Conservation (phyloP, 495 filamentous ascomycete genomes). For the Penicillium cosmopolitanum region DNA sequence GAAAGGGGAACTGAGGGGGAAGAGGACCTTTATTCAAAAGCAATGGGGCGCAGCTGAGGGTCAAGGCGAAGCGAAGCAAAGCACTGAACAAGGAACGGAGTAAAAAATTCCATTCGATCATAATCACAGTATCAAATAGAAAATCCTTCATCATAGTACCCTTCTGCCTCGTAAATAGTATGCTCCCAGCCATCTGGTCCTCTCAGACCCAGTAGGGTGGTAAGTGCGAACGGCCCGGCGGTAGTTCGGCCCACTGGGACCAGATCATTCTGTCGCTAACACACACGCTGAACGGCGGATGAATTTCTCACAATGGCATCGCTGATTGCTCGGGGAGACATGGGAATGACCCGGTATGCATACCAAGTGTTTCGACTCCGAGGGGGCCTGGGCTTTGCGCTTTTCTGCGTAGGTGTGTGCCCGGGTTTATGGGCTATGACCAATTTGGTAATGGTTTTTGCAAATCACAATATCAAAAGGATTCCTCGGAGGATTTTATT, state of each 20-base stretch:
- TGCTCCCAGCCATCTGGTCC: too few species aligned
- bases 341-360: slow-evolving; percentile 8
- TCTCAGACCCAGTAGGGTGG: slow-evolving; percentile 5
- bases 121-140: too few species aligned
- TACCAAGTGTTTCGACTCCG: slow-evolving; percentile 10
- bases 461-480: neutral
- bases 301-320: neutral
- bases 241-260: neutral
- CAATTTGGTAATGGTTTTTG: neutral
- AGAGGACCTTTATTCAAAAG: neutral
- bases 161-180: too few species aligned
- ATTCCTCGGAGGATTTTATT: too few species aligned
- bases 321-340: neutral
- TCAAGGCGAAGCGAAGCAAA: neutral
- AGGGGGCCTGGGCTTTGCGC: slow-evolving; percentile 51
- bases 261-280: neutral
- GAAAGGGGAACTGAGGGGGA: neutral
- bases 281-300: neutral
- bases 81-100: neutral
- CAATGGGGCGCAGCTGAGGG: neutral
- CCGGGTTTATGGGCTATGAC: slow-evolving; percentile 25
- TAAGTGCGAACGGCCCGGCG: slow-evolving; percentile 11
- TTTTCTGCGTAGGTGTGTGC: too few species aligned
- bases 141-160: too few species aligned
- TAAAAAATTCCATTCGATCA: neutral